These are phyloP conservation scores for Daedaleopsis sinensis DNA, from an alignment of 768 basidiomycete genomes.

Conservation along the genomic window DNA sequence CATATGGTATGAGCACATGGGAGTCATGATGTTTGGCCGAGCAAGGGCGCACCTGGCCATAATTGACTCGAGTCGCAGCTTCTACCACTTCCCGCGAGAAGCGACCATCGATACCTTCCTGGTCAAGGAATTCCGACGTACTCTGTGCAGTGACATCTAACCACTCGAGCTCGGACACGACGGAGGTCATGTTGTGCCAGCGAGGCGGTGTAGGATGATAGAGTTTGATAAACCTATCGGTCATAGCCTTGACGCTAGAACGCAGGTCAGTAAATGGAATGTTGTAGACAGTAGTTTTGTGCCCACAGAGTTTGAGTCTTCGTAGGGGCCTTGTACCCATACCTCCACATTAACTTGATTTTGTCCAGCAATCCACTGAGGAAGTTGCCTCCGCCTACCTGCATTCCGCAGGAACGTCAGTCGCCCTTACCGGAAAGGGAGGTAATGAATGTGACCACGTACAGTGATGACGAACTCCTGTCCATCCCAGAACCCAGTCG, in stretches of 20 bases:
- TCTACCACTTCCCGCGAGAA: conserved; percentile 80
- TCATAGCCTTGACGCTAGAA: conserved; percentile 56
- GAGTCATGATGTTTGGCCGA: no score
- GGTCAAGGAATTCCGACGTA: conserved; percentile 57
- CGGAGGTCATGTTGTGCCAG: conserved; percentile 63
- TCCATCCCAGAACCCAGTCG: conserved; percentile 85
- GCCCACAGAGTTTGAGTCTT: conserved; percentile 59
- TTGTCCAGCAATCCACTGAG: conserved; percentile 66
- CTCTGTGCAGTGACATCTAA: conserved; percentile 49
- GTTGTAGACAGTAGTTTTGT: neutral
- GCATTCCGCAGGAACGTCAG: neutral
- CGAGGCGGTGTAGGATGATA: conserved; percentile 58
- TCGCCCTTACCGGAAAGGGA: no score
- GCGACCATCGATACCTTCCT: conserved; percentile 53
- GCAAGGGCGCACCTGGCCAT: conserved; percentile 58
- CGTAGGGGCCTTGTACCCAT: conserved; percentile 64
- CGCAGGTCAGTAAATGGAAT: no score
- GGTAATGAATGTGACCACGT: conserved; percentile 23
- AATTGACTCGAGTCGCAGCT: conserved; percentile 82
- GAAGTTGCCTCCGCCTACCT: conserved; percentile 37
- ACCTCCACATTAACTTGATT: conserved; percentile 75
- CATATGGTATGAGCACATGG: neutral
- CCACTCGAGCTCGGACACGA: conserved; percentile 60
- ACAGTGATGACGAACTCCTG: conserved; percentile 67
- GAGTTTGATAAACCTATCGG: conserved; percentile 54